A percentile compares a stretch with the other conserved stretches of the same genome.
Conservation (phyloP, 176 grass and related monocot species). For the Oropetium thomaeum region DNA sequence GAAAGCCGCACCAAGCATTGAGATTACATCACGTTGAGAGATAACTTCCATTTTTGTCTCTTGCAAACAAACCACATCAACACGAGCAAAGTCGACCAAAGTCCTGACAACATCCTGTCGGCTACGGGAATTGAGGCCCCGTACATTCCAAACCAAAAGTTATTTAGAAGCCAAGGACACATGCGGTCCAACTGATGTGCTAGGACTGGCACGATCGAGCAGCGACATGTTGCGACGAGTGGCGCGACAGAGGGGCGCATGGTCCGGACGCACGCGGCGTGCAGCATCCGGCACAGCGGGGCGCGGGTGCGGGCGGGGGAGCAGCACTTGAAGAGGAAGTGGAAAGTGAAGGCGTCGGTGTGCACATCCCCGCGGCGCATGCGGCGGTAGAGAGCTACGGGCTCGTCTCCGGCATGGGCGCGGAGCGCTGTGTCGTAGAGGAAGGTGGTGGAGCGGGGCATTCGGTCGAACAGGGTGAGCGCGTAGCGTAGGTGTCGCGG, state of each 20-base stretch:
- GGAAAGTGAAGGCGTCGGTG: conserved; percentile 58
- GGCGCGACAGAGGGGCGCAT: conserved; percentile 13
- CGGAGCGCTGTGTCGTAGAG: conserved; percentile 56
- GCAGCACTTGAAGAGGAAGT: conserved; percentile 62
- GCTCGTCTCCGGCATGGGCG: not conserved
- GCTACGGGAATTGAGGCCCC: no score
- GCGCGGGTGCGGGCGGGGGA: not conserved
- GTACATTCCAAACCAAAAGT: no score
- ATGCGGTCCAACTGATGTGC: no score
- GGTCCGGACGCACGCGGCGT: conserved; percentile 37
- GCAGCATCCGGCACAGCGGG: conserved; percentile 38
- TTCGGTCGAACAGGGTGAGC: conserved; percentile 54
- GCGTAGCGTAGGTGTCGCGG: conserved; percentile 40
- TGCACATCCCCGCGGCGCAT: conserved; percentile 33
- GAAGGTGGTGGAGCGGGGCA: conserved; percentile 37
- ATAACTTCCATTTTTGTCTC: no score
- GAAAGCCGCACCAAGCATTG: no score
- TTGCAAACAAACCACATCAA: no score
- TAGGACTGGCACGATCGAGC: no score
- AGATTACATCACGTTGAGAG: no score
- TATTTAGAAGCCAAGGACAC: no score
- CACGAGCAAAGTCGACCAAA: no score
- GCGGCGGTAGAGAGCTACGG: conserved; percentile 18
- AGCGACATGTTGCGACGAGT: conserved; percentile 36
- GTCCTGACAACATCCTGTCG: no score